Percentiles rank a stretch among this genome's conserved stretches.
phyloP scores from a whole-genome alignment of 345 rosid species.

The Kernera saxatilis region DNA sequence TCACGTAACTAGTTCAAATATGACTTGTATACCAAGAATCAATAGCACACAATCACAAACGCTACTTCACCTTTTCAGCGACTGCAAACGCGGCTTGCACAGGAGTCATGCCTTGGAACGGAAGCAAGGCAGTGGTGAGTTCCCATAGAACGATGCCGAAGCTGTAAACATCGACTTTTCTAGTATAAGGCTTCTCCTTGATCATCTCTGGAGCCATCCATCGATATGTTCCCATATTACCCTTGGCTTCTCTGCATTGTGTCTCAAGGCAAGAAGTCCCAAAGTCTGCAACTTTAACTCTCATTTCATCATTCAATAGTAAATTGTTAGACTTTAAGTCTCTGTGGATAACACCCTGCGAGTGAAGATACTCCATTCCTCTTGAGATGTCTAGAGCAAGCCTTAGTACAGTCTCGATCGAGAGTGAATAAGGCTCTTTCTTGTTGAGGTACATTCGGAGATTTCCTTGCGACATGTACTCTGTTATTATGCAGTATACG shows the following conservation, averaged over 20 bases:
- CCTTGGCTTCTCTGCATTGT: constrained; percentile 80
- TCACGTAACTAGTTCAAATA: background rate
- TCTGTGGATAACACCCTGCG: constrained; percentile 95
- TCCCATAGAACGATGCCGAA: constrained; percentile 98
- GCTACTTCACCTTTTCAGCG: constrained; percentile 66
- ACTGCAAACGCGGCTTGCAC: constrained; percentile 99
- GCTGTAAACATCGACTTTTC: constrained; percentile 96
- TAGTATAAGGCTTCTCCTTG: constrained; percentile 83
- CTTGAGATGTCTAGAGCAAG: constrained; percentile 93
- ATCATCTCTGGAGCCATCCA: constrained; percentile 99
- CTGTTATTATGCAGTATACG: constrained; percentile 93
- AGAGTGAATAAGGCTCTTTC: constrained; percentile 93
- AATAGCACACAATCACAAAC: background rate
- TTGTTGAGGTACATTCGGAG: constrained; percentile 98
- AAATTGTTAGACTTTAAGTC: constrained; percentile 92
- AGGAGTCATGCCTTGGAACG: constrained; percentile 99
- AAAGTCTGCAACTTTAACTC: constrained; percentile 95
- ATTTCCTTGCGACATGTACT: constrained; percentile 99
- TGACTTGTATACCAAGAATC: background rate
- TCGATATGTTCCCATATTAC: constrained; percentile 95
- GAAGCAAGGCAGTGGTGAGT: constrained; percentile 95
- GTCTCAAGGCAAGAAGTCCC: constrained; percentile 96
- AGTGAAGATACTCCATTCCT: constrained; percentile 99
- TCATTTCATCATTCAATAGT: constrained; percentile 90
- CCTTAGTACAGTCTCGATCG: constrained; percentile 79